phyloP scores from a whole-genome alignment of 2,329 filamentous ascomycete species.

The Ophiostoma populinum region DNA sequence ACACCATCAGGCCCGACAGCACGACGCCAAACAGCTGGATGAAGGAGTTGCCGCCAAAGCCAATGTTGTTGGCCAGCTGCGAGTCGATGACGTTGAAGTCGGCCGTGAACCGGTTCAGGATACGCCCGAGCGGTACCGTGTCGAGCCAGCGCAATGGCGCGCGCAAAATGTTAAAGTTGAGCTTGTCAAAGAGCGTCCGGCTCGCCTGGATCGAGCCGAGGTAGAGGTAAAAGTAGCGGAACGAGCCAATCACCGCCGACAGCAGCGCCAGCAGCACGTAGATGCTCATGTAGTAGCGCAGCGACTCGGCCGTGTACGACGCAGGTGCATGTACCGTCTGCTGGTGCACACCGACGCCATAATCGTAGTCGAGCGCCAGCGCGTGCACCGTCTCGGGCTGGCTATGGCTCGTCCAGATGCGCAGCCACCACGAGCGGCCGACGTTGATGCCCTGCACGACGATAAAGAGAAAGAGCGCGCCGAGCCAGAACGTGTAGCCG shows the following conservation, averaged over 20 bases:
- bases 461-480: conserved; percentile 36
- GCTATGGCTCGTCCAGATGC: conserved; percentile 37
- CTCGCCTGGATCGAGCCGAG: conserved; percentile 51
- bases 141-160: conserved; percentile 67
- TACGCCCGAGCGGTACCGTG: conserved; percentile 58
- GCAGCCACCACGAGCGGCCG: conserved; percentile 45
- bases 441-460: conserved; percentile 36
- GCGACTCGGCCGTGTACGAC: conserved; percentile 16
- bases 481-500: conserved; percentile 40
- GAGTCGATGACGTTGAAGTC: conserved; percentile 63
- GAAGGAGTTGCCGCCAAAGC: conserved; percentile 39
- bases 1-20: conserved; percentile 50
- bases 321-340: conserved; percentile 19
- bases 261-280: conserved; percentile 45
- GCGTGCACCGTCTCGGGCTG: conserved; percentile 1
- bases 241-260: conserved; percentile 40
- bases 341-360: conserved; percentile 30
- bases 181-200: conserved; percentile 45
- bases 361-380: conserved; percentile 16
- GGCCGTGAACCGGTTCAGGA: conserved; percentile 61
- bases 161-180: conserved; percentile 50
- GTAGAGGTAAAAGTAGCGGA: conserved; percentile 47
- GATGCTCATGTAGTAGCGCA: conserved; percentile 49
- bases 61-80: conserved; percentile 44
- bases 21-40: conserved; percentile 49